These are phyloP conservation scores for Escallonia rubra DNA, from an alignment of 129 eudicot genomes.

Conservation along the genomic window DNA sequence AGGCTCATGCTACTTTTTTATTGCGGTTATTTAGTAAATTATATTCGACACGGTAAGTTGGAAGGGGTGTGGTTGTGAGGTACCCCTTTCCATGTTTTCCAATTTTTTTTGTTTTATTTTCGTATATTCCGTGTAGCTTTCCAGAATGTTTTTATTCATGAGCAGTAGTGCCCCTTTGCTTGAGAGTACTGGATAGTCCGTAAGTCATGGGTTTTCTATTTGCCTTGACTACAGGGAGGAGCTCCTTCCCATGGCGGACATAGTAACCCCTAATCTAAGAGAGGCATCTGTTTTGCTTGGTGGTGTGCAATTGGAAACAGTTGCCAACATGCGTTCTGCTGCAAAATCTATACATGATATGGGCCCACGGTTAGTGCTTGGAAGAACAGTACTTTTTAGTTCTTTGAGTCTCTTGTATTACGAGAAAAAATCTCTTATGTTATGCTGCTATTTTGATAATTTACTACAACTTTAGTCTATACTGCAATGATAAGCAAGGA, in stretches of 20 bases:
- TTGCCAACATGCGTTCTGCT: constrained; percentile 85
- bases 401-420: too few relatives aligned
- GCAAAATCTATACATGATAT: constrained; percentile 72
- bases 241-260: constrained; percentile 87
- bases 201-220: constrained; percentile 2
- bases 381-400: not conserved
- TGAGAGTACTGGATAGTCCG: not conserved
- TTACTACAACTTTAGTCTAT: too few relatives aligned
- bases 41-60: not conserved
- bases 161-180: not conserved
- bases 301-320: constrained; percentile 54
- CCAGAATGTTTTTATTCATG: too few relatives aligned
- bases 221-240: constrained; percentile 46
- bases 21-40: not conserved
- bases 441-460: too few relatives aligned
- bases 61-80: not conserved
- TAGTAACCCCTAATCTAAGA: constrained; percentile 85
- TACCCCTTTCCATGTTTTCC: not conserved
- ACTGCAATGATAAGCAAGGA: too few relatives aligned
- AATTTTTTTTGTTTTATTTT: not conserved
- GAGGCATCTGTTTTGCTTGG: constrained; percentile 92
- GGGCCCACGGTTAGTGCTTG: constrained; percentile 72
- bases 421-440: too few relatives aligned
- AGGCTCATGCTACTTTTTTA: not conserved
- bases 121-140: not conserved